These are phyloP conservation scores for Amanita pallidorosea DNA, from an alignment of 768 basidiomycete genomes.

Conservation along the genomic window DNA sequence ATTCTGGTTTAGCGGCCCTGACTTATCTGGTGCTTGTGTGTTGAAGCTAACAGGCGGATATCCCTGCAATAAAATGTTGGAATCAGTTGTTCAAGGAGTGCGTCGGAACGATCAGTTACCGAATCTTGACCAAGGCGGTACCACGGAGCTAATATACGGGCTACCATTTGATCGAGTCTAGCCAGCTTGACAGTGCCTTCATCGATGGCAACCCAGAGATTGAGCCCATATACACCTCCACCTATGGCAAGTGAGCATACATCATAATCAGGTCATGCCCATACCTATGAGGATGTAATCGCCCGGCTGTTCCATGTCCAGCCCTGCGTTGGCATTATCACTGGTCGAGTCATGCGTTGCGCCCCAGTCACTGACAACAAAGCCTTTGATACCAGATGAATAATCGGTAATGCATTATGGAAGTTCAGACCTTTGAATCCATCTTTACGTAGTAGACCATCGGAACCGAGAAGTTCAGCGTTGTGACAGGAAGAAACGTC, in stretches of 20 bases:
- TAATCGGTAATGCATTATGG: neutral
- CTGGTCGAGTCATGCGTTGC: constrained; percentile 36
- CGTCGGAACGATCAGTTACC: constrained; percentile 13
- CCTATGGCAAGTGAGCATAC: constrained; percentile 12
- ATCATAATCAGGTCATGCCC: neutral
- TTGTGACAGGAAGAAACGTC: constrained; percentile 59
- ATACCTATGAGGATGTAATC: constrained; percentile 34
- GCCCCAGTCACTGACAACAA: constrained; percentile 43
- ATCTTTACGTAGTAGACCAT: constrained; percentile 24
- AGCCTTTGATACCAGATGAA: constrained; percentile 17
- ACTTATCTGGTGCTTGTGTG: constrained; percentile 32
- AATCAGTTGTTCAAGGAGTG: neutral
- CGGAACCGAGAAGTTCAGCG: constrained; percentile 31
- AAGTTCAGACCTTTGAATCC: constrained; percentile 30
- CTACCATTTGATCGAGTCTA: constrained; percentile 35
- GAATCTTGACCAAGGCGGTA: constrained; percentile 38
- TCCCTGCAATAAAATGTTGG: constrained; percentile 16
- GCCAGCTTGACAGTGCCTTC: constrained; percentile 20
- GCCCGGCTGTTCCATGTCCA: constrained; percentile 44
- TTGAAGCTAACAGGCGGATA: constrained; percentile 38
- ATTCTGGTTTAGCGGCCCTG: constrained; percentile 29
- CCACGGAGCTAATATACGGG: constrained; percentile 33
- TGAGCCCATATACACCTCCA: constrained; percentile 19
- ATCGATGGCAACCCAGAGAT: constrained; percentile 24
- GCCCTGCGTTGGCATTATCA: constrained; percentile 35